phyloP scores from a whole-genome alignment of 345 rosid species.

The Bruguiera sexangula region DNA sequence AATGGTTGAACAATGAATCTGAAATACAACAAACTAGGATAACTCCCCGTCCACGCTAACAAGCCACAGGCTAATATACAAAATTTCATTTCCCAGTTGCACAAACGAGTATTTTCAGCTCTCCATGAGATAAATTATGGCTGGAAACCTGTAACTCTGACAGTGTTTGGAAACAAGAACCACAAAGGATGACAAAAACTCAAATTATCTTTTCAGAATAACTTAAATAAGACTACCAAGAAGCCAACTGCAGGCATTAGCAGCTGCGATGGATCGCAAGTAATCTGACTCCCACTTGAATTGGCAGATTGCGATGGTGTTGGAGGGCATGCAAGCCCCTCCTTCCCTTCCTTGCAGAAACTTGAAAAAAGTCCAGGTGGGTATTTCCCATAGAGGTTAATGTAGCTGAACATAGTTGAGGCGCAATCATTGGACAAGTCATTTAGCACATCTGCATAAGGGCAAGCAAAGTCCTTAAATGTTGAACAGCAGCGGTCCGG shows the following conservation, averaged over 20 bases:
- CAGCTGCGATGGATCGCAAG: conserved; percentile 5
- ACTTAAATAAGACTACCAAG: conserved; percentile 7
- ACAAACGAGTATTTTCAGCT: neutral
- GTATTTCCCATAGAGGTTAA: conserved; percentile 29
- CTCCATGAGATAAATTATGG: too few relatives aligned
- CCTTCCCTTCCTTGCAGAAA: conserved; percentile 17
- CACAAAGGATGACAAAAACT: neutral
- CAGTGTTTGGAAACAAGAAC: neutral
- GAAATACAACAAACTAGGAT: neutral
- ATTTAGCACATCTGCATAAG: conserved; percentile 9
- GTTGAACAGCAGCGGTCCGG: conserved; percentile 16
- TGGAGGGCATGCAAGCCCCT: conserved; percentile 22
- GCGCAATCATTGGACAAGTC: conserved; percentile 30
- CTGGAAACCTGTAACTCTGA: neutral
- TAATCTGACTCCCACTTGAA: conserved; percentile 2
- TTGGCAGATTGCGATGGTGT: conserved; percentile 7
- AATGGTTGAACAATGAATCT: neutral
- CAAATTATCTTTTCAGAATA: conserved; percentile 18
- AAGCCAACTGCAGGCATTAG: conserved; percentile 5
- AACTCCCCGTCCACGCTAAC: neutral
- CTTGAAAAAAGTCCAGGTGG: conserved; percentile 26
- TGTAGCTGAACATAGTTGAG: conserved; percentile 30
- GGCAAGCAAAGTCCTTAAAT: conserved; percentile 28
- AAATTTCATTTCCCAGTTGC: neutral
- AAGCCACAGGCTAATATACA: neutral